phyloP scores from a whole-genome alignment of 108 stramenopile species.

The Pseudonitzschia multistriata region DNA sequence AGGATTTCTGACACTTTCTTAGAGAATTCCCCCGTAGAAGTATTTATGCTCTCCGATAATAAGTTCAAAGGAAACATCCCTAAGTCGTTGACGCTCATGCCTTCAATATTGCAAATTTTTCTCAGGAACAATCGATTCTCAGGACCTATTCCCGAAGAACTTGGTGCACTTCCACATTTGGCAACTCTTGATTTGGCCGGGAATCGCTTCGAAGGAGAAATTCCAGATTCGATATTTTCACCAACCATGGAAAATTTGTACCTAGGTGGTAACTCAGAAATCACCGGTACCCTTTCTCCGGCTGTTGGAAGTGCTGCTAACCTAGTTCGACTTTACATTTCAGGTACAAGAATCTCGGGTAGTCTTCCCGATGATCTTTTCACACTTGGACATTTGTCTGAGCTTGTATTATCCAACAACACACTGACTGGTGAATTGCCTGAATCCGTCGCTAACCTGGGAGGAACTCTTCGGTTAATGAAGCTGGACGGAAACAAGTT shows the following conservation, averaged over 20 bases:
- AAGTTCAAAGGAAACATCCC: conserved; percentile 35
- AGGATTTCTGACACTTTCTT: conserved; percentile 25
- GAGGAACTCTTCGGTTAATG: conserved; percentile 11
- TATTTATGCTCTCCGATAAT: conserved; percentile 73
- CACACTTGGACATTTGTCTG: conserved; percentile 13
- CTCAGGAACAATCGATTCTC: conserved; percentile 20
- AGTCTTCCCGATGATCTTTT: conserved; percentile 27
- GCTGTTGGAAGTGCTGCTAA: conserved; percentile 9
- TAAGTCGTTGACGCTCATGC: conserved; percentile 7
- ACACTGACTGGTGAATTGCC: conserved; percentile 26
- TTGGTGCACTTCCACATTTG: conserved; percentile 15
- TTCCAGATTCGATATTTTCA: conserved; percentile 25
- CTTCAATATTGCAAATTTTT: conserved; percentile 21
- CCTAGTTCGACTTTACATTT: conserved; percentile 17
- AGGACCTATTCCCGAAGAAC: conserved; percentile 29
- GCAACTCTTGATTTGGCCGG: conserved; percentile 21
- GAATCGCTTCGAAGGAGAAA: conserved; percentile 28
- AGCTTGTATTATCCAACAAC: conserved; percentile 29
- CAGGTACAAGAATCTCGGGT: conserved; percentile 24
- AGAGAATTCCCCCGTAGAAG: conserved; percentile 18
- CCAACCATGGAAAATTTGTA: conserved; percentile 26
- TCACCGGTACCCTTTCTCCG: conserved; percentile 17
- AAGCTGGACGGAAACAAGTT: conserved; percentile 23
- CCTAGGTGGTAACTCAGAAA: conserved; percentile 16
- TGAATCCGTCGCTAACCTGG: conserved; percentile 7